phyloP scores from a whole-genome alignment of 2,329 filamentous ascomycete genomes.

The Exutisphaerella laricina region DNA sequence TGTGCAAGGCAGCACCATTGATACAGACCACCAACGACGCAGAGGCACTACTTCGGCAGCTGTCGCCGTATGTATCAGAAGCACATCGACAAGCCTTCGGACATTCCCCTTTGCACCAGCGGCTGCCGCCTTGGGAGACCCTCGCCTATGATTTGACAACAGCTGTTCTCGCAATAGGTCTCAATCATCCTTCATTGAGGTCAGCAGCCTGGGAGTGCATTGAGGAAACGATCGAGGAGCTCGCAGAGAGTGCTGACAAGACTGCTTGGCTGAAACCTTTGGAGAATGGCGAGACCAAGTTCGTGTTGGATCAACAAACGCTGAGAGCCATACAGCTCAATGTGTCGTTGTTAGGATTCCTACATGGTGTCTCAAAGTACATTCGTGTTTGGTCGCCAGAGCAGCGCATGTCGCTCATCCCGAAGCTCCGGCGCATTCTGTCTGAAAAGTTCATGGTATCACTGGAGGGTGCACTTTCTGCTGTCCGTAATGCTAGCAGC shows the following conservation, averaged over 20 bases:
- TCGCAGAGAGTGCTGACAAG: constrained; percentile 56
- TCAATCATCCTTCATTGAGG: constrained; percentile 64
- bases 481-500: constrained; percentile 72
- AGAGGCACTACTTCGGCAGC: constrained; percentile 68
- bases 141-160: constrained; percentile 72
- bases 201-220: constrained; percentile 61
- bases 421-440: constrained; percentile 65
- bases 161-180: constrained; percentile 75
- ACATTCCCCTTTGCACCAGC: constrained; percentile 74
- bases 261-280: constrained; percentile 33
- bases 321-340: constrained; percentile 58
- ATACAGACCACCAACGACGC: constrained; percentile 67
- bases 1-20: constrained; percentile 82
- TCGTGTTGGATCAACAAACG: constrained; percentile 22
- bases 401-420: constrained; percentile 67
- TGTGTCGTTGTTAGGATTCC: constrained; percentile 82
- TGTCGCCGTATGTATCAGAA: constrained; percentile 80
- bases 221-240: constrained; percentile 66
- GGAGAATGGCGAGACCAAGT: constrained; percentile 20
- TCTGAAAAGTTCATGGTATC: constrained; percentile 80
- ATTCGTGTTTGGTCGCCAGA: constrained; percentile 73
- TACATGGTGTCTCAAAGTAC: constrained; percentile 73
- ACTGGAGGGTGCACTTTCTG: constrained; percentile 84
- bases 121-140: constrained; percentile 79
- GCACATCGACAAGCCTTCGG: constrained; percentile 73